Percentiles rank a stretch among this genome's conserved stretches.
Evolutionary conservation across 2,329 filamentous ascomycete genomes (phyloP).

Genomic region (Fusarium algeriense): DNA sequence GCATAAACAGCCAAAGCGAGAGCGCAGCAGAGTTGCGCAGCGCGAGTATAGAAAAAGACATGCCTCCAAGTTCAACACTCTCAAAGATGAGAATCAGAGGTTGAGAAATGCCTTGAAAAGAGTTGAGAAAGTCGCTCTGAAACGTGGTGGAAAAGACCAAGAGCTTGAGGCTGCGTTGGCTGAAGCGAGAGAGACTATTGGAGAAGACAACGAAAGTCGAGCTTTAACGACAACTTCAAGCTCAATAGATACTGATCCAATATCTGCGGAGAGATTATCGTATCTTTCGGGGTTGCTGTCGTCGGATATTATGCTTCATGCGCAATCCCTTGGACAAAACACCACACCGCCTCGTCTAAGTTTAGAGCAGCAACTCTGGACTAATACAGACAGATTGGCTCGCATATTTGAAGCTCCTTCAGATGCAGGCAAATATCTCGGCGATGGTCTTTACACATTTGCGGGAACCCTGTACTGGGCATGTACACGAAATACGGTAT

Average conservation of each 20-base stretch:
- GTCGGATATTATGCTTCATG: slow-evolving; percentile 3
- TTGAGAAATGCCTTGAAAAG: slow-evolving; percentile 40
- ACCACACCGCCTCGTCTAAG: background rate
- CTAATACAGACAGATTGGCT: slow-evolving; percentile 38
- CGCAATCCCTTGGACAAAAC: background rate
- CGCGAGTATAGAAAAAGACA: slow-evolving; percentile 47
- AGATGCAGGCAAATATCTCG: slow-evolving; percentile 40
- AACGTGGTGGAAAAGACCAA: slow-evolving; percentile 11
- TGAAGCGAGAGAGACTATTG: slow-evolving; percentile 29
- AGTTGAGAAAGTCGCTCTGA: slow-evolving; percentile 32
- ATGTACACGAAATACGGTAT: slow-evolving; percentile 37
- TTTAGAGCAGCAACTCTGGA: slow-evolving; percentile 37
- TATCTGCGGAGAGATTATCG: background rate
- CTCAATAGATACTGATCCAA: background rate
- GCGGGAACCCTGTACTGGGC: slow-evolving; percentile 45
- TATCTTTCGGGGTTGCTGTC: background rate
- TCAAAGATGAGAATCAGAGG: slow-evolving; percentile 46
- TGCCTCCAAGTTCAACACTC: slow-evolving; percentile 40
- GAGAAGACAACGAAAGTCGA: slow-evolving; percentile 4
- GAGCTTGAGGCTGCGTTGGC: slow-evolving; percentile 33
- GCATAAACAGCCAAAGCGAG: slow-evolving; percentile 40
- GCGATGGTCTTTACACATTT: slow-evolving; percentile 40
- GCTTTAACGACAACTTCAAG: slow-evolving; percentile 1
- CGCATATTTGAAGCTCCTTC: slow-evolving; percentile 42
- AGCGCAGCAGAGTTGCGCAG: slow-evolving; percentile 45